Base-by-base conservation (phyloP, 345 rosid genomes). In the Camelina hispida region DNA sequence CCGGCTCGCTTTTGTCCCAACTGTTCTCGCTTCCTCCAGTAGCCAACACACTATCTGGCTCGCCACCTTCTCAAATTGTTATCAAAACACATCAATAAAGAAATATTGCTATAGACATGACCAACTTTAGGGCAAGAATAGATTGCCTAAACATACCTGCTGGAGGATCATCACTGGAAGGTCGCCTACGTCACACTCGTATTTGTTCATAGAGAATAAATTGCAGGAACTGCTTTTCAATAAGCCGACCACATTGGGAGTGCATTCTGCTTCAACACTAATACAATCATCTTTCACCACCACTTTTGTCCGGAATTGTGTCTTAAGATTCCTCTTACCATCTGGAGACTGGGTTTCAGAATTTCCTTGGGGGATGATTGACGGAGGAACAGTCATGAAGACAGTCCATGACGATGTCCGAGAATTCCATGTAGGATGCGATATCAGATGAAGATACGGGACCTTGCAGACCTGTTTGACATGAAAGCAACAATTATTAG, bases 21-120 rank as follows among this genome's bases (percentile, higher is more conserved):
- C 93, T 51, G 66, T 84, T 58, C 87, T 87, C 7, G 97, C 99
- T 84, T 90, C 97, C 79, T 87, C 96, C 2, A 90, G 90, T 53
- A 95, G 87, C 97, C 99, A 95, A 12, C 87, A 84, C 64, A 95
- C 87, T n/a, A 94, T 88, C 84, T 94, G 99, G 80, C 99, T 89
- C 8, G 93, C 97, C 63, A 89, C 96, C 97, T 91, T 59, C 11
- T 5, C 63, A 40, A n/a, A 48, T 17, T 23, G 42, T 38, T 10
- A 38, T 0, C 42, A 37, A 37, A 9, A 37, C 56, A 52, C 72
- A 25, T 23, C 43, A 16, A 18, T 44, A 23, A 14, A n/a, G 20
- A 8, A 65, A 17, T 9, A 6, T 12, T 17, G 17, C 14, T 68
- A 18, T 22, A 53, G 66, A 30, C 16, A 72, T 35, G 40, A 13